Evolutionary conservation across 2,329 filamentous ascomycete species (phyloP).

Genomic region (Aspergillus ochraceus): DNA sequence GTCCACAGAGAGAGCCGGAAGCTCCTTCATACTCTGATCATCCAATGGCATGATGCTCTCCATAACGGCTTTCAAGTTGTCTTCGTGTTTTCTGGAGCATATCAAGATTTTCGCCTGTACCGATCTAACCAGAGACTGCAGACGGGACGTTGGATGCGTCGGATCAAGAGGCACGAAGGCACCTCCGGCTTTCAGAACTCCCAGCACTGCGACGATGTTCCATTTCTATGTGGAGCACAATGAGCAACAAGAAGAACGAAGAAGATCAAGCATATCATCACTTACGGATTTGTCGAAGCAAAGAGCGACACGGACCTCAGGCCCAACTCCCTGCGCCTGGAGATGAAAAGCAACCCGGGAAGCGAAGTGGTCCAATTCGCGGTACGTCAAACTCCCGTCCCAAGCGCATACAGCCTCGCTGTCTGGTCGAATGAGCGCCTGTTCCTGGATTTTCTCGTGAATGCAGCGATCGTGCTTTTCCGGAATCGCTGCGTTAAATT

Average conservation of each 20-base stretch:
- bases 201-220: slow-evolving; percentile 43
- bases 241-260: background rate
- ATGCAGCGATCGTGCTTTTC: slow-evolving; percentile 40
- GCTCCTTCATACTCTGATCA: slow-evolving; percentile 22
- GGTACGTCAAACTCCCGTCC: slow-evolving; percentile 42
- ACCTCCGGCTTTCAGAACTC: slow-evolving; percentile 44
- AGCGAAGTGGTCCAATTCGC: slow-evolving; percentile 38
- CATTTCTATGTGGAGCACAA: slow-evolving; percentile 33
- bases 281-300: slow-evolving; percentile 46
- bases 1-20: slow-evolving; percentile 18
- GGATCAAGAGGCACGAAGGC: slow-evolving; percentile 45
- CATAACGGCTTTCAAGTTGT: slow-evolving; percentile 21
- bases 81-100: slow-evolving; percentile 30
- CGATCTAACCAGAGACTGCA: slow-evolving; percentile 34
- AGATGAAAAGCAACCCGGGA: slow-evolving; percentile 39
- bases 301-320: slow-evolving; percentile 37
- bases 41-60: slow-evolving; percentile 32
- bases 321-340: slow-evolving; percentile 40
- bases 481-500: slow-evolving; percentile 52
- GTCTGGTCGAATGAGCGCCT: slow-evolving; percentile 36
- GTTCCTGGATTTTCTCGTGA: slow-evolving; percentile 39
- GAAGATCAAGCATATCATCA: slow-evolving; percentile 4
- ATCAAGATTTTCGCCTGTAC: slow-evolving; percentile 35
- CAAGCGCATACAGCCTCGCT: slow-evolving; percentile 38
- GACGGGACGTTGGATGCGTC: slow-evolving; percentile 37